Conservation (phyloP, 495 filamentous ascomycete species). For the Tuber borchii region DNA sequence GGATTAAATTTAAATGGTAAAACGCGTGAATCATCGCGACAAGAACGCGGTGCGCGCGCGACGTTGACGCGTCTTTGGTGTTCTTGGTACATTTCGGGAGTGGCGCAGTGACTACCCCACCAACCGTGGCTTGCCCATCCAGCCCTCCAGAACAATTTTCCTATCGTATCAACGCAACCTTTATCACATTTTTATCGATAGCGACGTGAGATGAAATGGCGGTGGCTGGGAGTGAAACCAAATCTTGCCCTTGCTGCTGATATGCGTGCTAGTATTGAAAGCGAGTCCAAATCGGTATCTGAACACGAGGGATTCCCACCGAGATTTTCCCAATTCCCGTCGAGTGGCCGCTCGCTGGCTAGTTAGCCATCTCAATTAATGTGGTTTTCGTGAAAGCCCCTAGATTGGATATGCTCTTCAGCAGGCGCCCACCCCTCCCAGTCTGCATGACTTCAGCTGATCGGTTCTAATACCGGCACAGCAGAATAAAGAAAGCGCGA, state of each 20-base stretch:
- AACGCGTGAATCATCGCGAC: neutral
- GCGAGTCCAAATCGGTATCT: neutral
- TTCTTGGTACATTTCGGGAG: neutral
- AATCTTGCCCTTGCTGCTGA: neutral
- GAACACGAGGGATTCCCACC: neutral
- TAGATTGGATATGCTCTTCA: neutral
- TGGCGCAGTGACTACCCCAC: conserved; percentile 6
- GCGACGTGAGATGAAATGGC: neutral
- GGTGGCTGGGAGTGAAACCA: neutral
- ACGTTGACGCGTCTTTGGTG: neutral
- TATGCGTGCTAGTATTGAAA: neutral
- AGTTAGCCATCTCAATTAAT: neutral
- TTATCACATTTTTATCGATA: conserved; percentile 3
- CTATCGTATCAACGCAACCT: neutral
- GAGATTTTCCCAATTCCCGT: neutral
- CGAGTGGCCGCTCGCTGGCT: neutral
- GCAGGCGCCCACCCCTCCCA: neutral
- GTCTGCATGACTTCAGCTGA: neutral
- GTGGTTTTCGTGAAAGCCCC: neutral
- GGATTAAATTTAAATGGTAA: neutral
- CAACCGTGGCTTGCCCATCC: neutral
- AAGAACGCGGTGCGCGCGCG: neutral
- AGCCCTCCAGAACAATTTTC: neutral
- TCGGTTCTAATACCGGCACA: neutral
- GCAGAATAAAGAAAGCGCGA: neutral